Conservation (phyloP, 2,329 filamentous ascomycete genomes). For the Colletotrichum cordylinicola region DNA sequence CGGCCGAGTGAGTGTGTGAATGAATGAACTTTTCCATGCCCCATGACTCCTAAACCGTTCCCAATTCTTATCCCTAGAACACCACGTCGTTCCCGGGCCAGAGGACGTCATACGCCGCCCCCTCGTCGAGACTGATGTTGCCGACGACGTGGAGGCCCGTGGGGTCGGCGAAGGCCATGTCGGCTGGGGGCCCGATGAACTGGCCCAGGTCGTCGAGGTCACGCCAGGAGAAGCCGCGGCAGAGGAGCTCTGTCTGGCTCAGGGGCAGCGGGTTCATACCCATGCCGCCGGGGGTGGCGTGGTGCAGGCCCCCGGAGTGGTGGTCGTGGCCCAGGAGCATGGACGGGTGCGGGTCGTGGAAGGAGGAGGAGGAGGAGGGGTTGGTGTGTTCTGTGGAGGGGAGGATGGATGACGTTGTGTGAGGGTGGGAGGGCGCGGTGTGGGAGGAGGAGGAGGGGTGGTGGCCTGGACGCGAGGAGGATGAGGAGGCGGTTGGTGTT, state of each 20-base stretch:
- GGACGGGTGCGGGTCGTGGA: background rate
- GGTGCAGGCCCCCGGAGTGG: background rate
- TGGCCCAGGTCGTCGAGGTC: slow-evolving; percentile 66
- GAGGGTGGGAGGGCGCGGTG: background rate
- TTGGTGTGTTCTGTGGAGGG: background rate
- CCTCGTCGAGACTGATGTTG: background rate
- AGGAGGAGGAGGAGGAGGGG: background rate
- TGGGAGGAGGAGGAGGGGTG: background rate
- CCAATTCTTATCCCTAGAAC: background rate
- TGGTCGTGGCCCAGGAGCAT: background rate
- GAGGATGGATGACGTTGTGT: background rate
- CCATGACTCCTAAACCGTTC: background rate
- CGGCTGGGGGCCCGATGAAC: slow-evolving; percentile 38
- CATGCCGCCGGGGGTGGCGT: background rate
- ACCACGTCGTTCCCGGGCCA: slow-evolving; percentile 15
- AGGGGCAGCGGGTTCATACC: background rate
- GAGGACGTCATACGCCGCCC: slow-evolving; percentile 8
- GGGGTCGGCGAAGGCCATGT: slow-evolving; percentile 7
- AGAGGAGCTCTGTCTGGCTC: slow-evolving; percentile 26
- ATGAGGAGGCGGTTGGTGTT: background rate
- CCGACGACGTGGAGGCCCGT: background rate
- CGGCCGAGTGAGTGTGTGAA: background rate
- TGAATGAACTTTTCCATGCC: background rate
- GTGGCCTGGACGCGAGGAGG: background rate
- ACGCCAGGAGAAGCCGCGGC: slow-evolving; percentile 67